Conservation (phyloP, 2,329 filamentous ascomycete species). For the Pseudogymnoascus sp. region DNA sequence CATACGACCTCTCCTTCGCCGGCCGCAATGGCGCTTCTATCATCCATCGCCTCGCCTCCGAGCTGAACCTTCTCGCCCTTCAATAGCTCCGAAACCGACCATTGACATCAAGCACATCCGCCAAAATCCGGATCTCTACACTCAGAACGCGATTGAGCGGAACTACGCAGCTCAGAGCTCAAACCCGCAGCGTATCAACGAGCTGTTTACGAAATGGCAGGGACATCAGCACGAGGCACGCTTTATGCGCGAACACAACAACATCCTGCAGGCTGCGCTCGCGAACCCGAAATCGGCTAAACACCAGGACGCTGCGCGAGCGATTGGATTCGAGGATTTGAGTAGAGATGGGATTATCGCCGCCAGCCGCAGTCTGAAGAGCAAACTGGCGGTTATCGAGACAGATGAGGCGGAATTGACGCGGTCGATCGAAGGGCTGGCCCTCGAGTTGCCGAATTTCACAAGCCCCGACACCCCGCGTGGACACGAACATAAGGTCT, state of each 20-base stretch:
- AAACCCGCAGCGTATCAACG: conserved; percentile 47
- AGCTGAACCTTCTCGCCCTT: conserved; percentile 34
- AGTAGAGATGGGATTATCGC: conserved; percentile 47
- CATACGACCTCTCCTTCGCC: not conserved
- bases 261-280: conserved; percentile 51
- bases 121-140: conserved; percentile 70
- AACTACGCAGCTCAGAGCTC: conserved; percentile 60
- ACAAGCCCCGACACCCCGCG: conserved; percentile 69
- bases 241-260: conserved; percentile 55
- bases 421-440: conserved; percentile 63
- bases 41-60: conserved; percentile 17
- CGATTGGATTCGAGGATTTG: conserved; percentile 27
- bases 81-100: conserved; percentile 67
- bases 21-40: conserved; percentile 13
- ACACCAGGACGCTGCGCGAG: conserved; percentile 26
- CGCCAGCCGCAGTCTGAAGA: conserved; percentile 58
- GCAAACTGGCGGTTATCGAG: conserved; percentile 50
- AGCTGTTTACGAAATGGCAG: conserved; percentile 49
- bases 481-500: conserved; percentile 53
- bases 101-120: conserved; percentile 88
- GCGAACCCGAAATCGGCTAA: conserved; percentile 41
- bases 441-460: conserved; percentile 75
- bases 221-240: conserved; percentile 52
- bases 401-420: conserved; percentile 50
- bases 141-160: conserved; percentile 72